Conservation (phyloP, 164 flowering plant genomes). For the Nelumbo lutea region DNA sequence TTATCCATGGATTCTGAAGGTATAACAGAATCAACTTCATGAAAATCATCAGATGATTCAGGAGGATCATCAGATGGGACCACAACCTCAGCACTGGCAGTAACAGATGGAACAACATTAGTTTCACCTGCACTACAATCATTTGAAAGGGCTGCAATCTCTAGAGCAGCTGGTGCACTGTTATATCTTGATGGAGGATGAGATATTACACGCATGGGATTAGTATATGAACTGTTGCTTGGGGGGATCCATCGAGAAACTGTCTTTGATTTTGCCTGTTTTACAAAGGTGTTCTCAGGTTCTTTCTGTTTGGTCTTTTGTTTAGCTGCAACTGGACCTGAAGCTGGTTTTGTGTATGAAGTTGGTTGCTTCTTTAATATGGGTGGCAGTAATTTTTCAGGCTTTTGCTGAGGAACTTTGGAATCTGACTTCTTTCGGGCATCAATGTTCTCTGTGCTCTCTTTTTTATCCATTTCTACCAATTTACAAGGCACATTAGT, state of each 20-base stretch:
- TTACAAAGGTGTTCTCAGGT: conserved; percentile 25
- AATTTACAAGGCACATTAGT: conserved; percentile 6
- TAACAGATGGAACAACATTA: conserved; percentile 19
- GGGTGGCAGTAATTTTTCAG: conserved; percentile 31
- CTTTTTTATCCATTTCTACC: conserved; percentile 13
- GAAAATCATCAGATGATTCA: conserved; percentile 2
- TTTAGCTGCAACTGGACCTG: conserved; percentile 33
- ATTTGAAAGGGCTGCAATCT: conserved; percentile 28
- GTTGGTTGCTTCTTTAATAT: conserved; percentile 28
- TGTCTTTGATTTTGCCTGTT: conserved; percentile 45
- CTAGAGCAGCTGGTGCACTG: conserved; percentile 67
- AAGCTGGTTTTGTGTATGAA: conserved; percentile 24
- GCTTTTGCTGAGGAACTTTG: conserved; percentile 11
- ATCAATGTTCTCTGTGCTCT: background rate
- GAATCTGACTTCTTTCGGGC: conserved; percentile 3
- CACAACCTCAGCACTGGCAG: conserved; percentile 13
- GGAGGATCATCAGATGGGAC: conserved; percentile 15
- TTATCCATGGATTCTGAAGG: conserved; percentile 17
- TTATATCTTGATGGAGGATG: conserved; percentile 70
- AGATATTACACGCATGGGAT: conserved; percentile 49
- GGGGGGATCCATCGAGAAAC: conserved; percentile 72
- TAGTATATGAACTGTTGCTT: conserved; percentile 41
- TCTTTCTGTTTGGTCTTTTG: conserved; percentile 45
- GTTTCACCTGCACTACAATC: conserved; percentile 27
- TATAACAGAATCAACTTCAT: conserved; percentile 10